Evolutionary conservation across 176 grass and related monocot species (phyloP).

Genomic region (Carex kokanica): DNA sequence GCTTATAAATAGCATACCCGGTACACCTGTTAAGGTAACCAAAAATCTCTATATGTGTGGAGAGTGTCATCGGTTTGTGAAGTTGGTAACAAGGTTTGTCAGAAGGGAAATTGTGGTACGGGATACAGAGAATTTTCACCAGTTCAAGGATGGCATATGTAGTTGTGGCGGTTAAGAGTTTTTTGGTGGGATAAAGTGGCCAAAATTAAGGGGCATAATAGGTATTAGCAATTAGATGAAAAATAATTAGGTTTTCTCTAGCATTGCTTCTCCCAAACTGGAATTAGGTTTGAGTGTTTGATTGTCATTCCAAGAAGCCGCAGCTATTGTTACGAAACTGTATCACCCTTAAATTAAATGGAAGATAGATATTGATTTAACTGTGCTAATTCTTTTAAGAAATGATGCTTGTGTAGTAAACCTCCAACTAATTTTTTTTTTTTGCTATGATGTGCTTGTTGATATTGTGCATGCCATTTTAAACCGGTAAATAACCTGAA

Average conservation of each 20-base stretch:
- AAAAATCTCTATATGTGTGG: conserved; percentile 91
- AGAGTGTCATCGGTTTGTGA: conserved; percentile 65
- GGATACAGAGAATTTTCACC: conserved; percentile 71
- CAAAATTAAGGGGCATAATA: neutral
- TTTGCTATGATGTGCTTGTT: no score
- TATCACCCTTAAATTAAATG: no score
- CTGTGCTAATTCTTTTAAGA: no score
- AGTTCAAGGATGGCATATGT: conserved; percentile 83
- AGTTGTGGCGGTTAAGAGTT: conserved; percentile 61
- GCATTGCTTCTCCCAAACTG: neutral
- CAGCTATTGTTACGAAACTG: neutral
- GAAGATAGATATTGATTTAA: no score
- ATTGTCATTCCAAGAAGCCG: neutral
- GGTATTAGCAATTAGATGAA: neutral
- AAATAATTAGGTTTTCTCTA: neutral
- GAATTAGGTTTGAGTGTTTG: neutral
- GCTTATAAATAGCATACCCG: conserved; percentile 85
- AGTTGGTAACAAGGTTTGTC: conserved; percentile 56
- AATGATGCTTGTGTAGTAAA: no score
- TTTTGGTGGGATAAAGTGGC: neutral
- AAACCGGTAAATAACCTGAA: no score
- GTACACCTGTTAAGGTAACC: conserved; percentile 64
- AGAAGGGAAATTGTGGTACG: conserved; percentile 79
- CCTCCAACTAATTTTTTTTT: no score
- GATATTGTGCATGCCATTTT: no score